A percentile compares a stretch with the other conserved stretches of the same genome.
Evolutionary conservation across 179 eudicot genomes (phyloP).

Genomic region (Beta lomatogona): DNA sequence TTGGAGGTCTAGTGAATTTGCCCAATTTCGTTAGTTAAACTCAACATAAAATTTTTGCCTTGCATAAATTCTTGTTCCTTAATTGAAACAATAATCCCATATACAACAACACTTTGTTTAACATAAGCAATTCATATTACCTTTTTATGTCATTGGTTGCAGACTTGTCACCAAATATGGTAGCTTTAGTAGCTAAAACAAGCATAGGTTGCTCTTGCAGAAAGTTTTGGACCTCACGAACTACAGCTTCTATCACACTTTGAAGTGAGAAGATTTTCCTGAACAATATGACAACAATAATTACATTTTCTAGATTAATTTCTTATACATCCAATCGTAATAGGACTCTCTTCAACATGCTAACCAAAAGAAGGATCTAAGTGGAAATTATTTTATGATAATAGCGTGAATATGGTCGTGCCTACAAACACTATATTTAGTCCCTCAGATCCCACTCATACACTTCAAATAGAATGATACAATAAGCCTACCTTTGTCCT

Average conservation of each 20-base stretch:
- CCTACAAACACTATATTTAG: neutral
- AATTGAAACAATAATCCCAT: neutral
- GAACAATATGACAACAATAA: slow-evolving; percentile 4
- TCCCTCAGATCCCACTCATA: neutral
- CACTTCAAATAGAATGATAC: neutral
- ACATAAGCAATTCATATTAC: slow-evolving; percentile 29
- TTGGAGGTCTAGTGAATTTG: neutral
- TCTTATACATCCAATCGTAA: neutral
- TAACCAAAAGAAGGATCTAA: neutral
- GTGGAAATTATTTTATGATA: neutral
- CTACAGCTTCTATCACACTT: slow-evolving; percentile 65
- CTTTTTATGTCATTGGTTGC: slow-evolving; percentile 44
- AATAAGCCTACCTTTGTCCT: neutral
- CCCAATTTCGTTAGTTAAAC: neutral
- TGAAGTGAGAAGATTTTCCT: slow-evolving; percentile 85
- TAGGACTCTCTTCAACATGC: neutral
- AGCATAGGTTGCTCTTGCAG: slow-evolving; percentile 72
- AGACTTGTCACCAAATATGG: slow-evolving; percentile 48
- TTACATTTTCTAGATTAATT: neutral
- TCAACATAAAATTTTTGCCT: neutral
- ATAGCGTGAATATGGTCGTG: neutral
- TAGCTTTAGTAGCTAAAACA: slow-evolving; percentile 77
- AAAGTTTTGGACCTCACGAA: slow-evolving; percentile 64
- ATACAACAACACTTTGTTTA: neutral
- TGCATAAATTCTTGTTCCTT: neutral